Conservation (phyloP, 108 stramenopile genomes). For the Nannochloropsis oceanica region DNA sequence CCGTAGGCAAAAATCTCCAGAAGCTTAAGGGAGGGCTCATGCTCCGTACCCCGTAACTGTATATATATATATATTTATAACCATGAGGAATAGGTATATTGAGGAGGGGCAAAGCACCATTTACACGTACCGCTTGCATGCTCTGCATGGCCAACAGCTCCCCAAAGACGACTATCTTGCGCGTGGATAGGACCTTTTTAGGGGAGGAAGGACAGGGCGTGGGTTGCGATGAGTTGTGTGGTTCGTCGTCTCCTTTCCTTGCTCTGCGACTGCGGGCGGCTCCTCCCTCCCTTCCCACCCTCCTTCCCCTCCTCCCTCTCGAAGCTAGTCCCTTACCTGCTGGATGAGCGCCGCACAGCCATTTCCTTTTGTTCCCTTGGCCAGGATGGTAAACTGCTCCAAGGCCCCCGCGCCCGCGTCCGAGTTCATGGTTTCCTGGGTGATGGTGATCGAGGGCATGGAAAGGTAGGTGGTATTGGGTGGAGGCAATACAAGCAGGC, state of each 20-base stretch:
- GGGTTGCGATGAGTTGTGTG: no score
- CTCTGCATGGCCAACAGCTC: constrained; percentile 39
- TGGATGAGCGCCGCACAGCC: constrained; percentile 42
- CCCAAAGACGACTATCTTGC: constrained; percentile 40
- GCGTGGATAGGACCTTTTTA: constrained; percentile 9
- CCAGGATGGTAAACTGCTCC: constrained; percentile 42
- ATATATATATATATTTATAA: background rate
- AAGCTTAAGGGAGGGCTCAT: constrained; percentile 22
- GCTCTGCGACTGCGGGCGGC: no score
- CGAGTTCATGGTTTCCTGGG: background rate
- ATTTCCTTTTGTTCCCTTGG: constrained; percentile 32
- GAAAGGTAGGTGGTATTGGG: no score
- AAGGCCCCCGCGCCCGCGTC: constrained; percentile 23
- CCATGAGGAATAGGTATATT: background rate
- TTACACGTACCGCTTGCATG: constrained; percentile 34
- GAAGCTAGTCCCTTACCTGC: constrained; percentile 2
- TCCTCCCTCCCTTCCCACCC: no score
- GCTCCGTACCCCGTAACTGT: constrained; percentile 30
- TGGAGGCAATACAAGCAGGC: no score
- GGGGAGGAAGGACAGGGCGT: no score
- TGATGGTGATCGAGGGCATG: no score
- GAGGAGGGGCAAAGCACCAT: background rate
- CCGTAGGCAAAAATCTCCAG: constrained; percentile 44
- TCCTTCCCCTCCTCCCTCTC: no score
- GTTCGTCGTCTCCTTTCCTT: no score